Base-by-base conservation (phyloP, 2,329 filamentous ascomycete species). In the Apiospora hydei region DNA sequence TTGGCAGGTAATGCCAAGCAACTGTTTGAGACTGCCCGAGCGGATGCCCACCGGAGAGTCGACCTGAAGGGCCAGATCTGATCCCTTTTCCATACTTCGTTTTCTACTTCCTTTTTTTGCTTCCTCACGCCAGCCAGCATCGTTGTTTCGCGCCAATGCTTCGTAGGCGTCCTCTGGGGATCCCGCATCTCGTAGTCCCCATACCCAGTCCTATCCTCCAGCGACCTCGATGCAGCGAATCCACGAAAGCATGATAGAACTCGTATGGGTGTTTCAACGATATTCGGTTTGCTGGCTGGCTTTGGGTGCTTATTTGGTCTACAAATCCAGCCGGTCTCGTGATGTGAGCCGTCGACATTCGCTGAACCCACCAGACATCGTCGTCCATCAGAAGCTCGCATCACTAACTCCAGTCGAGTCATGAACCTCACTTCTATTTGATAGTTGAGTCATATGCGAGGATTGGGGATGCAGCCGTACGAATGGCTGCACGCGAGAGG, bases 51-150 rank as follows among this genome's bases (percentile, higher is more conserved):
- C 83, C 89, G 90, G 80, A 92, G 91, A 81, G 93, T 98, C 86
- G 95, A 98, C 85, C 97, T 98, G 86, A 98, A 98, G 86, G 95
- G 96, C 80, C 96, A 98, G 85, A 97, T 98, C 80, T 96, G 86
- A 92, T 77, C 70, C 70, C n/a, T 47, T 43, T 46, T 68, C 44
- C 44, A 46, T 68, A 44, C 43, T 46, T 44, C 41, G 41, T 68
- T 47, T 47, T 46, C 21, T 68, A 68, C 41, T 26, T 61, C 30
- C 43, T 67, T 43, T 67, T 43, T n/a, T 47, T 68, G 66, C 44
- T 46, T 68, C 47, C 66, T 13, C 34, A 64, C 57, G 57, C 57
- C 57, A 64, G 57, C 57, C 57, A 64, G 57, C 57, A 64, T n/a
- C 34, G 10, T 64, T 41, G 67, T 69, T 69, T 69, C 67, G 67